Base-by-base conservation (phyloP, 345 rosid genomes). In the Eucalyptus sp. region DNA sequence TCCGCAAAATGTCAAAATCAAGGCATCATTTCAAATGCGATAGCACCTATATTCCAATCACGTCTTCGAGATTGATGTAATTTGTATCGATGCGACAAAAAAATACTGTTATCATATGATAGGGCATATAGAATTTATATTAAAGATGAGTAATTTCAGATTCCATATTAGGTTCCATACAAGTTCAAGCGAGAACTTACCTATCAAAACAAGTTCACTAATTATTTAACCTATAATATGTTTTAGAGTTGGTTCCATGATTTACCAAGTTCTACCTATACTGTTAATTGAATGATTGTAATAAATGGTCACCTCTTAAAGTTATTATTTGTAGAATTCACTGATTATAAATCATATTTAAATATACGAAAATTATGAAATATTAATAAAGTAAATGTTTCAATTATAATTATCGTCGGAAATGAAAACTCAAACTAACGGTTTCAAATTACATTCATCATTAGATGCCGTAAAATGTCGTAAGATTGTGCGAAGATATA, bases 141-240 rank as follows among this genome's bases (percentile, higher is more conserved):
- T 25, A 3, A 0, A 2, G 3, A 24, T 24, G 27, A 24, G 0
- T 5, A 0, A 24, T 56, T 56, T 1, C 0, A 9, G 0, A 56
- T 56, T 56, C 6, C 6, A 10, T 56, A 20, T 52, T 3, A 24
- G 0, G 0, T 50, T 50, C 1, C 16, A 50, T 5, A 0, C 4
- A 50, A 50, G 1, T 46, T 46, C 4, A 1, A 50, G 1, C 6
- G 5, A 50, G 2, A 50, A 50, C 5, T 2, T 50, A 50, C 5
- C 1, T 3, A 56, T 56, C 6, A 8, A 1, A 56, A 56, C 4
- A 56, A 22, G 13, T 56, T 56, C 0, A 0, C 27, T 56, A 56
- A 56, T 4, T 56, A 22, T 56, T 22, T 22, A 22, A 56, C 3
- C 5, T 56, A 52, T 52, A 52, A 3, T 52, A 51, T 2, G 9